A percentile compares a stretch with the other conserved stretches of the same genome.
Evolutionary conservation across 2,329 filamentous ascomycete genomes (phyloP).

Genomic region (Chrysoporthe puriensis): DNA sequence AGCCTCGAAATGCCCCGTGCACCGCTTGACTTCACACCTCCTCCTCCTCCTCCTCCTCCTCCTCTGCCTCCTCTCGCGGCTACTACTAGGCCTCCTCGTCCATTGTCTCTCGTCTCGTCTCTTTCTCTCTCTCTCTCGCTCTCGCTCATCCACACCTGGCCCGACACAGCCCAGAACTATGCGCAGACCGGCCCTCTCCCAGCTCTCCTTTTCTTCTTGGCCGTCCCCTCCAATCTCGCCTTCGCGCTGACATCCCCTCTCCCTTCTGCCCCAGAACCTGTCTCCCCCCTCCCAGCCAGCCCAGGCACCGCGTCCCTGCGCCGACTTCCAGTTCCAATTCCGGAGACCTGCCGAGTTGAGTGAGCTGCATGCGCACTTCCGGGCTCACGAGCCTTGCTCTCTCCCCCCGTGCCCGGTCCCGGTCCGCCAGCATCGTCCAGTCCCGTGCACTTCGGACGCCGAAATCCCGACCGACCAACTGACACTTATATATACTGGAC

Average conservation of each 20-base stretch:
- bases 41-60: neutral
- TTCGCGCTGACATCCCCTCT: neutral
- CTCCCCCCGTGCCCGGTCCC: neutral
- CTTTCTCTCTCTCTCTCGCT: neutral
- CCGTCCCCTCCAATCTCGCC: no score
- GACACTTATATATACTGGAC: neutral
- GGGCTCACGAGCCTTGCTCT: neutral
- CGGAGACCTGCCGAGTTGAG: conserved; percentile 5
- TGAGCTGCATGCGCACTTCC: neutral
- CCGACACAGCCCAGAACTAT: no score
- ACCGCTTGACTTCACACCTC: neutral
- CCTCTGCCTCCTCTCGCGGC: neutral
- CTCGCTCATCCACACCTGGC: no score
- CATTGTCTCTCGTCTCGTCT: neutral
- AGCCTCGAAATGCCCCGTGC: conserved; percentile 11
- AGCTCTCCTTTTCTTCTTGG: neutral
- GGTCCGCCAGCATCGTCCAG: neutral
- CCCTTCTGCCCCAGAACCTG: neutral
- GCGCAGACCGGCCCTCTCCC: no score
- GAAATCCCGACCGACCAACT: neutral
- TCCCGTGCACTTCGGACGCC: conserved; percentile 10
- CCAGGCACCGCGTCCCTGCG: neutral
- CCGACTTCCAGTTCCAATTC: neutral
- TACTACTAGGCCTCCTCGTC: neutral
- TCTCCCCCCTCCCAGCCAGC: neutral